phyloP scores from a whole-genome alignment of 495 filamentous ascomycete species.

The Geoglossum glabrum region DNA sequence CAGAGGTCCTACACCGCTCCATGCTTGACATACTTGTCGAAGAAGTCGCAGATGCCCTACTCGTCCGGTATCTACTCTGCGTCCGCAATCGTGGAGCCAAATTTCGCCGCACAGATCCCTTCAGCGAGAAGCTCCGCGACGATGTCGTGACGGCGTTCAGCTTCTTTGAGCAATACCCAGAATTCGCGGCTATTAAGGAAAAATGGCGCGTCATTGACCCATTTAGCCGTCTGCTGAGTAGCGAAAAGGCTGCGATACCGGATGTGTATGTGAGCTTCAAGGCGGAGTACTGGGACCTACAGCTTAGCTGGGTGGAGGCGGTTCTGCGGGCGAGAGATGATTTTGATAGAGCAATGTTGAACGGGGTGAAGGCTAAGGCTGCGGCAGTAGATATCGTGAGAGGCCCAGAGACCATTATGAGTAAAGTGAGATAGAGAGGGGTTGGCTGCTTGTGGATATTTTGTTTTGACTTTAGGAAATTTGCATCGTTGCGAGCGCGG shows the following conservation, averaged over 20 bases:
- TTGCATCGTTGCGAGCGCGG: neutral
- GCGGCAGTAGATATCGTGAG: constrained; percentile 63
- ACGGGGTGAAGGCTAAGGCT: constrained; percentile 64
- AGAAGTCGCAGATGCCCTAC: constrained; percentile 75
- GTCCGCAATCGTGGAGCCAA: constrained; percentile 81
- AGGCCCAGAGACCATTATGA: constrained; percentile 75
- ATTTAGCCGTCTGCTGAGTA: constrained; percentile 52
- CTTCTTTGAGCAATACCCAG: constrained; percentile 38
- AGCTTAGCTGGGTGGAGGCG: constrained; percentile 89
- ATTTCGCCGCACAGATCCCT: constrained; percentile 66
- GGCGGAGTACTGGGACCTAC: constrained; percentile 76
- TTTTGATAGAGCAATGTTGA: constrained; percentile 78
- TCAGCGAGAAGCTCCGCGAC: constrained; percentile 75
- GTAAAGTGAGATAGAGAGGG: constrained; percentile 47
- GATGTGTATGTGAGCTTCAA: constrained; percentile 59
- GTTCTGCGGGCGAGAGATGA: constrained; percentile 76
- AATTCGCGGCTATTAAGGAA: constrained; percentile 56
- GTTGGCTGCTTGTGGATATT: neutral
- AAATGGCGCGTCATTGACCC: constrained; percentile 81
- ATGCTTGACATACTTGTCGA: constrained; percentile 77
- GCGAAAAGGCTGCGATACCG: constrained; percentile 53
- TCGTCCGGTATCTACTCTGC: constrained; percentile 64
- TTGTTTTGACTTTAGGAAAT: neutral
- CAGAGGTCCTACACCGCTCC: constrained; percentile 55
- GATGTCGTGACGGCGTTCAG: constrained; percentile 69